phyloP scores from a whole-genome alignment of 805 yeast species.

The Yarrowia hollandica region DNA sequence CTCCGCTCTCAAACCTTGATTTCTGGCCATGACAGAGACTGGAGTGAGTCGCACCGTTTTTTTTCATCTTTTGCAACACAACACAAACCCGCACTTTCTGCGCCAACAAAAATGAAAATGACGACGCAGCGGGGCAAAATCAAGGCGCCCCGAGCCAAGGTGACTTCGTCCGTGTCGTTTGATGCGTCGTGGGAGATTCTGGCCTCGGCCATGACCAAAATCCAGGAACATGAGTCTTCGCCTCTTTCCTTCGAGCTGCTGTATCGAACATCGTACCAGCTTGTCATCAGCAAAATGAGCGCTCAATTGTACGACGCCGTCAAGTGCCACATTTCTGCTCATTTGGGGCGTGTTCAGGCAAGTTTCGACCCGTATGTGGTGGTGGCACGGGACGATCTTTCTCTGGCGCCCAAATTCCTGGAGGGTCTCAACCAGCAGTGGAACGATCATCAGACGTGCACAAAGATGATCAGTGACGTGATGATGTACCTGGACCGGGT shows the following conservation, averaged over 20 bases:
- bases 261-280: constrained; percentile 73
- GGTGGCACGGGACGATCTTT: neutral
- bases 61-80: too few species aligned
- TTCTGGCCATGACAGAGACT: too few species aligned
- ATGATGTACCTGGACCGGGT: constrained; percentile 85
- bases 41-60: too few species aligned
- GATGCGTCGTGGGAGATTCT: constrained; percentile 67
- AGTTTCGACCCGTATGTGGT: neutral
- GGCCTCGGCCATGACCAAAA: constrained; percentile 66
- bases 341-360: constrained; percentile 35
- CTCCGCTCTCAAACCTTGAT: too few species aligned
- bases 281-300: constrained; percentile 72
- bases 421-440: constrained; percentile 50
- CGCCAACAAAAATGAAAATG: constrained; percentile 15
- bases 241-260: constrained; percentile 77
- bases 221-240: constrained; percentile 70
- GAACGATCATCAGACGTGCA: constrained; percentile 69
- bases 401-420: constrained; percentile 38
- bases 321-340: constrained; percentile 48
- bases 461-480: constrained; percentile 80
- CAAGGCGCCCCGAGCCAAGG: constrained; percentile 20
- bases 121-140: constrained; percentile 17
- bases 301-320: constrained; percentile 64
- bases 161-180: constrained; percentile 48
- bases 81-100: too few species aligned